Evolutionary conservation across 2,329 filamentous ascomycete genomes (phyloP).

Genomic region (Sphaerostilbella broomeana): DNA sequence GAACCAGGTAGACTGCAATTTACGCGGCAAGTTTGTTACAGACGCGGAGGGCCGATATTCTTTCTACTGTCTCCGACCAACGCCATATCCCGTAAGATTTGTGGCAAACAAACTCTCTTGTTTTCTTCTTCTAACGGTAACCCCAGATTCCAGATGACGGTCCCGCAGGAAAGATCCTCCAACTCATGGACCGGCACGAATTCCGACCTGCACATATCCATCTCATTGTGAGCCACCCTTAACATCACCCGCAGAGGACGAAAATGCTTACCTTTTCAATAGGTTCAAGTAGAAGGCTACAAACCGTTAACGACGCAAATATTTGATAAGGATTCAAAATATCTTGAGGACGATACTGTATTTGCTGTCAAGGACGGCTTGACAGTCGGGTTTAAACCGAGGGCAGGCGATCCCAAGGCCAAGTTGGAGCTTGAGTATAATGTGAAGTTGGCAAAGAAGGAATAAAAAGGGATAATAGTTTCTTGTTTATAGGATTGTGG

Average conservation of each 20-base stretch:
- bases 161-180: constrained; percentile 46
- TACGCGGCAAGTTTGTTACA: constrained; percentile 66
- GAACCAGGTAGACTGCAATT: constrained; percentile 63
- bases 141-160: constrained; percentile 39
- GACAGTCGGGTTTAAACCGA: constrained; percentile 35
- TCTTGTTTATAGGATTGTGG: not conserved
- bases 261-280: no score
- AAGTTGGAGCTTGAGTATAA: constrained; percentile 56
- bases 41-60: constrained; percentile 58
- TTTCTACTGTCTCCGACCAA: constrained; percentile 55
- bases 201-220: constrained; percentile 56
- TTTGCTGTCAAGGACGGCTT: constrained; percentile 50
- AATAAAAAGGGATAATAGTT: not conserved
- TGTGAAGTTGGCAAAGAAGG: constrained; percentile 38
- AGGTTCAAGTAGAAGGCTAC: constrained; percentile 48
- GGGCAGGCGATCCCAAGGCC: constrained; percentile 38
- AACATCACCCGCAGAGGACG: no score
- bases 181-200: constrained; percentile 48
- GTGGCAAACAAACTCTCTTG: no score
- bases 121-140: no score
- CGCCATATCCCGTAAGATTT: constrained; percentile 42
- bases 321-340: constrained; percentile 61
- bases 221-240: constrained; percentile 42
- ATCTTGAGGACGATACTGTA: constrained; percentile 48
- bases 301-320: constrained; percentile 67